Percentiles rank a stretch among this genome's conserved stretches.
Evolutionary conservation across 176 grass and related monocot species (phyloP).

Genomic region (Alopecurus myosuroides): DNA sequence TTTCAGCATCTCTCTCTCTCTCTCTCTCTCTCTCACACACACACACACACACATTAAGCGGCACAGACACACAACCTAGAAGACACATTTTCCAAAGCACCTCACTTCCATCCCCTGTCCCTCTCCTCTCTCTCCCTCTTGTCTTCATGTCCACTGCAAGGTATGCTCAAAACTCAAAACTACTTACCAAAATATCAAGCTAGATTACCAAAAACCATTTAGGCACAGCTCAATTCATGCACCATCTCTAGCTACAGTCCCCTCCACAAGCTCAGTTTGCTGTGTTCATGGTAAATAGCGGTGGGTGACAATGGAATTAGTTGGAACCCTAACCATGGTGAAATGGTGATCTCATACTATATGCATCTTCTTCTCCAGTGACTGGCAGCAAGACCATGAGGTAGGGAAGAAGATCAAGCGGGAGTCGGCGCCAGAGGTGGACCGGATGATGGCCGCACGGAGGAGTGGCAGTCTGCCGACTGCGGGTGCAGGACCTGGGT

Average conservation of each 20-base stretch:
- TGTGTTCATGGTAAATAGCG: background rate
- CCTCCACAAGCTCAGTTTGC: conserved; percentile 7
- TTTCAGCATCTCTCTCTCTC: background rate
- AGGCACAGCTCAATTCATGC: conserved; percentile 12
- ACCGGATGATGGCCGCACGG: conserved; percentile 39
- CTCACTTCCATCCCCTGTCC: conserved; percentile 14
- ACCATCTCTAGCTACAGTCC: background rate
- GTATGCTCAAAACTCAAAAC: conserved; percentile 46
- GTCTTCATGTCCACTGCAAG: conserved; percentile 83
- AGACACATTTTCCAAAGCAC: conserved; percentile 43
- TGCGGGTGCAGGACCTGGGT: conserved; percentile 31
- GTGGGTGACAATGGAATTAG: background rate
- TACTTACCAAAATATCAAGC: background rate
- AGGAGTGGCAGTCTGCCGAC: conserved; percentile 43
- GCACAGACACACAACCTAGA: conserved; percentile 40
- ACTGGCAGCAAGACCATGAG: conserved; percentile 66
- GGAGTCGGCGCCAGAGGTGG: conserved; percentile 33
- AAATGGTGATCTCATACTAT: background rate
- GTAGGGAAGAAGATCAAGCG: conserved; percentile 74
- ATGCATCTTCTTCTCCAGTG: conserved; percentile 36
- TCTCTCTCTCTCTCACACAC: background rate
- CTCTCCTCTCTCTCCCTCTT: conserved; percentile 36
- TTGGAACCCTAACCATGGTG: background rate
- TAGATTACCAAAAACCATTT: background rate
- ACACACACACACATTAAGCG: background rate